Conservation (phyloP, 352 stramenopile species). For the Pythium guiyangense region DNA sequence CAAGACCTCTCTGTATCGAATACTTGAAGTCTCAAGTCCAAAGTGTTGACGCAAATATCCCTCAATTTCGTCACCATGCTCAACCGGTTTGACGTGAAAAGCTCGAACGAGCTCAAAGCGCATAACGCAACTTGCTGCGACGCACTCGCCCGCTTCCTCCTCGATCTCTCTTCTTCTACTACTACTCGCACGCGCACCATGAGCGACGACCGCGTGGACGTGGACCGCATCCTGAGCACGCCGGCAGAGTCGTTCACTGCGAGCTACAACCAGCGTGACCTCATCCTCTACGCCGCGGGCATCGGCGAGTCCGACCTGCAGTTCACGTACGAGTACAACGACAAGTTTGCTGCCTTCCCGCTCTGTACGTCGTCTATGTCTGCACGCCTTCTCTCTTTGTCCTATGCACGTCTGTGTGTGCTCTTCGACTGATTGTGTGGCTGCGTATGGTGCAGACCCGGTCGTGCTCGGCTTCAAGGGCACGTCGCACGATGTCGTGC, state of each 20-base stretch:
- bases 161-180: background rate
- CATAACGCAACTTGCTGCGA: no score
- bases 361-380: conserved; percentile 61
- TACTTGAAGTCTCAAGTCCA: no score
- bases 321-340: conserved; percentile 88
- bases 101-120: no score
- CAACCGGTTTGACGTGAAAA: no score
- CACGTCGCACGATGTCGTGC: conserved; percentile 80
- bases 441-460: conserved; percentile 31
- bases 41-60: no score
- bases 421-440: no score
- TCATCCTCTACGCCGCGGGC: conserved; percentile 85
- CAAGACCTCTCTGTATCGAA: no score
- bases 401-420: no score
- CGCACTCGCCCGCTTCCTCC: no score
- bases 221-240: conserved; percentile 58
- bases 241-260: conserved; percentile 45
- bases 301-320: conserved; percentile 84
- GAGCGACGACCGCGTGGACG: conserved; percentile 37
- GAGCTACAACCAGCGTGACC: conserved; percentile 87
- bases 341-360: conserved; percentile 85
- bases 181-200: conserved; percentile 20
- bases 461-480: conserved; percentile 87
- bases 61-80: no score
- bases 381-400: no score